Evolutionary conservation across 352 stramenopile species (phyloP).

Genomic region (Plasmopara viticola): DNA sequence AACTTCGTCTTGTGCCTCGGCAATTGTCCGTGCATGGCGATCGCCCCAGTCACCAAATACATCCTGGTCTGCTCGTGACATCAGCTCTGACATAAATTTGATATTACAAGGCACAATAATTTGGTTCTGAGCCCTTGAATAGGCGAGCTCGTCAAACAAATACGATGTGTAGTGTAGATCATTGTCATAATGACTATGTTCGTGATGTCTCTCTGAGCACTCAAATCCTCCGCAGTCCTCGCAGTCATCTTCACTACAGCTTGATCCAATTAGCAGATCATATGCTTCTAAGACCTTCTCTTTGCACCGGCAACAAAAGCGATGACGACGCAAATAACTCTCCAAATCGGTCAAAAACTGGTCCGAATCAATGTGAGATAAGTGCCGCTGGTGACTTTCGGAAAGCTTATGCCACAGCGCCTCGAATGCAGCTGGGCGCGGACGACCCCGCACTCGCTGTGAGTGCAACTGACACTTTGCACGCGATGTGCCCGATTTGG

Average conservation of each 20-base stretch:
- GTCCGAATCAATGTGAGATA: conserved; percentile 83
- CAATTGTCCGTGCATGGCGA: conserved; percentile 76
- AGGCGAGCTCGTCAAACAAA: conserved; percentile 82
- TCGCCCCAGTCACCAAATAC: conserved; percentile 79
- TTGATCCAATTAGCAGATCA: conserved; percentile 79
- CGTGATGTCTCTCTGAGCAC: conserved; percentile 68
- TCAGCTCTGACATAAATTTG: conserved; percentile 81
- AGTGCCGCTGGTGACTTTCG: conserved; percentile 70
- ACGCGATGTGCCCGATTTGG: conserved; percentile 31
- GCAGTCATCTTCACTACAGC: conserved; percentile 81
- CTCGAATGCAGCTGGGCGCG: conserved; percentile 69
- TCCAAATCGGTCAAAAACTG: conserved; percentile 83
- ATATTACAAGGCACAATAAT: conserved; percentile 82
- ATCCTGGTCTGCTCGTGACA: conserved; percentile 78
- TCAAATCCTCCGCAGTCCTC: conserved; percentile 79
- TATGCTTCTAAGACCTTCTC: conserved; percentile 86
- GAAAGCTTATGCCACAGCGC: conserved; percentile 72
- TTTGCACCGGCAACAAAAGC: conserved; percentile 85
- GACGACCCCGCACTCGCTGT: conserved; percentile 58
- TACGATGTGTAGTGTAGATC: conserved; percentile 84
- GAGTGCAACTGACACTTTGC: conserved; percentile 73
- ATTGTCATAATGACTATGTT: conserved; percentile 67
- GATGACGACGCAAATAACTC: conserved; percentile 76
- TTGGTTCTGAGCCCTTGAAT: conserved; percentile 70
- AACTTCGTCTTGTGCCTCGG: conserved; percentile 81